A percentile compares a stretch with the other conserved stretches of the same genome.
phyloP scores from a whole-genome alignment of 371 early-diverging fungal species.

The Encephalitozoon cuniculi region DNA sequence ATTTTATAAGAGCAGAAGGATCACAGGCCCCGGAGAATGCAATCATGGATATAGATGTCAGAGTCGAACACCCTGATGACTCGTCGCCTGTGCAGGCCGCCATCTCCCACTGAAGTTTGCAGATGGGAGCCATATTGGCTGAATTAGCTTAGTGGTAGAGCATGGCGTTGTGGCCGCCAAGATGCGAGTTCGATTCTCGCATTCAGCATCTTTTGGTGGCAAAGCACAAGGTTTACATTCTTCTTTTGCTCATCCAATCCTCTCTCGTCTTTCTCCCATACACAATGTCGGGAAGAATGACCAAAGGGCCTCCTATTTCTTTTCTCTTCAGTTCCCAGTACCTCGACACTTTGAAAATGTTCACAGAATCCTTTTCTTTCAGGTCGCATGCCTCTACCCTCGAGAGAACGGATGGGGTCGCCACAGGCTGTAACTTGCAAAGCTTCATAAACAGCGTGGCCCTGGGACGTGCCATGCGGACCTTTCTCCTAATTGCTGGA shows the following conservation, averaged over 20 bases:
- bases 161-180: slow-evolving; percentile 48
- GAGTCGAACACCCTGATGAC: too few relatives aligned
- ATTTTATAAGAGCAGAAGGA: neutral
- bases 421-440: neutral
- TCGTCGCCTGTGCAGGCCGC: too few relatives aligned
- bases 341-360: neutral
- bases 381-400: neutral
- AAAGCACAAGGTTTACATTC: neutral
- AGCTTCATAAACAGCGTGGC: neutral
- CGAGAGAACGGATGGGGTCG: neutral
- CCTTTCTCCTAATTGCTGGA: neutral
- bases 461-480: neutral
- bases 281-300: neutral
- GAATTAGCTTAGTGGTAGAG: slow-evolving; percentile 50
- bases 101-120: neutral
- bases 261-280: neutral
- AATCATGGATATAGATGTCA: too few relatives aligned
- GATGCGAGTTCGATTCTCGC: slow-evolving; percentile 47
- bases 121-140: neutral
- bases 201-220: slow-evolving; percentile 16
- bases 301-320: neutral
- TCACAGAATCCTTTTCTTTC: neutral
- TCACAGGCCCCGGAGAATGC: too few relatives aligned
- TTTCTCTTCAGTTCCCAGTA: neutral
- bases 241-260: neutral